Percentiles rank a stretch among this genome's conserved stretches.
Conservation (phyloP, 1,284 basidiomycete genomes). For the Moniliophthora roreri region DNA sequence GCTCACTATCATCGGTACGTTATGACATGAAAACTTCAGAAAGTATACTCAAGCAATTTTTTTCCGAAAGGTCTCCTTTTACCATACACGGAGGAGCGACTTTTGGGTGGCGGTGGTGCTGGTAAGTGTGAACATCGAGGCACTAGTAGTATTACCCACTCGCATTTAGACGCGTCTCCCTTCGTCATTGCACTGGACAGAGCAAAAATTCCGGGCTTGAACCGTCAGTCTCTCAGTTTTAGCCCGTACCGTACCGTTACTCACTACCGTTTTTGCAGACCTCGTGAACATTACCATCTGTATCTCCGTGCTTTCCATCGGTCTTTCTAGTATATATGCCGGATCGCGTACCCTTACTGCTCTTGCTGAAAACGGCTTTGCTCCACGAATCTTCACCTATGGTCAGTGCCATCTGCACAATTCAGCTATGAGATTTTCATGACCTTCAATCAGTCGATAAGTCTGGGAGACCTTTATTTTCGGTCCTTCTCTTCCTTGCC, state of each 20-base stretch:
- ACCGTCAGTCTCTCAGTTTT: conserved; percentile 36
- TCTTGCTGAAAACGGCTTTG: conserved; percentile 66
- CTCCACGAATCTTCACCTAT: conserved; percentile 55
- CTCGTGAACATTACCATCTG: conserved; percentile 73
- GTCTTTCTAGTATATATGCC: conserved; percentile 66
- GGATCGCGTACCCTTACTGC: conserved; percentile 67
- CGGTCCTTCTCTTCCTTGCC: conserved; percentile 33
- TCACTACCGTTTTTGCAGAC: conserved; percentile 22
- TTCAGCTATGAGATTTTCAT: too few species aligned
- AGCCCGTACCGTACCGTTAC: not conserved
- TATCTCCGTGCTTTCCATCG: conserved; percentile 72
- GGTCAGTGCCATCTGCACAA: too few species aligned
- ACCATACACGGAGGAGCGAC: conserved; percentile 47
- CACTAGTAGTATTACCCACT: conserved; percentile 3
- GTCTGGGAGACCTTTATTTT: conserved; percentile 37
- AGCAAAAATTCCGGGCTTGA: conserved; percentile 59
- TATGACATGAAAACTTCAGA: too few species aligned
- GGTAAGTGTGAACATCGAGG: conserved; percentile 17
- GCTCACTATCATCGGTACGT: conserved; percentile 39
- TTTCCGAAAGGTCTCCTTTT: too few species aligned
- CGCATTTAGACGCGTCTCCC: conserved; percentile 44
- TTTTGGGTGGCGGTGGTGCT: conserved; percentile 38
- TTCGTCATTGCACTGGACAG: conserved; percentile 67
- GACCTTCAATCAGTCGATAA: conserved; percentile 33
- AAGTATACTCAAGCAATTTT: too few species aligned